Evolutionary conservation across 2,329 filamentous ascomycete genomes (phyloP).

Genomic region (Fusarium nurragi): DNA sequence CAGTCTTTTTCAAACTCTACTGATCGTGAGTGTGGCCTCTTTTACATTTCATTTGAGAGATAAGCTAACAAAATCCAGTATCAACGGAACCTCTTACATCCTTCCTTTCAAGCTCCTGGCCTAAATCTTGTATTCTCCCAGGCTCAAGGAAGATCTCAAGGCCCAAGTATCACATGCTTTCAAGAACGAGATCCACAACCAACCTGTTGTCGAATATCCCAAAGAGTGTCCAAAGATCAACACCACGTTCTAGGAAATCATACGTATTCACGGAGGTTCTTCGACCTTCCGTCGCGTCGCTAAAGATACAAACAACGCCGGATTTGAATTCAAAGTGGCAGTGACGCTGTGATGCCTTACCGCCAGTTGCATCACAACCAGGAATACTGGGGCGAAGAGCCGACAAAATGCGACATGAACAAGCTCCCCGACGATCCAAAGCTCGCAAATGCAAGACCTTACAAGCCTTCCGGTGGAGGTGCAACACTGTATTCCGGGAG

Average conservation of each 20-base stretch:
- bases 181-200: rapidly evolving
- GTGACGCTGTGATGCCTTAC: neutral
- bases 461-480: neutral
- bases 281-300: neutral
- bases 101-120: neutral
- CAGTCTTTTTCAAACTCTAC: neutral
- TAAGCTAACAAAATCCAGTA: neutral
- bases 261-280: neutral
- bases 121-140: neutral
- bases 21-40: conserved; percentile 1
- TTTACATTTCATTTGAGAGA: too few relatives aligned
- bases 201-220: neutral
- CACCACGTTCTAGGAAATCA: neutral
- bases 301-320: neutral
- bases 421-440: neutral
- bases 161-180: neutral
- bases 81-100: neutral
- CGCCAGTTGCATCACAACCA: neutral
- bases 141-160: neutral
- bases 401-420: neutral
- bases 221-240: neutral
- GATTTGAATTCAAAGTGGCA: neutral
- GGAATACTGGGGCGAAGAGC: neutral
- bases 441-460: neutral
- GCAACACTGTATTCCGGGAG: neutral